Evolutionary conservation across 164 flowering plant species (phyloP), one percentile per base, ranked within the genome.

Genomic region (Umbellularia californica): DNA sequence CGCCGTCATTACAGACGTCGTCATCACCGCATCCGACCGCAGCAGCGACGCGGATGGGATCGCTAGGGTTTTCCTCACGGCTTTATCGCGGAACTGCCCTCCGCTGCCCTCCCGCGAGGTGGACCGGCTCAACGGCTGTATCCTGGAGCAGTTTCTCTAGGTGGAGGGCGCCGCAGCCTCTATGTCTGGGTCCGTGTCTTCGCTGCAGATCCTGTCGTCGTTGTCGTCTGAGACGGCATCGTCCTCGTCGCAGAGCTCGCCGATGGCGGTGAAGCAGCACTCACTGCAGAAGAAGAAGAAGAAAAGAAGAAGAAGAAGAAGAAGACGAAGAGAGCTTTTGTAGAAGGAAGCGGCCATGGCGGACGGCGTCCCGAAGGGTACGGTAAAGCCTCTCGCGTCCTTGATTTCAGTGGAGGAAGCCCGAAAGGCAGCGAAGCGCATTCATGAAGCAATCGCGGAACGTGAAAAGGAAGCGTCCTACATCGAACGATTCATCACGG

Each of bases 371-470:
- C 73, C 33, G 77, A 88, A 83, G 79, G 97, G 99, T 13, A 92
- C 89, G 3, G 97, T 87, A 67, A 93, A 92, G 62, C 51, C 91
- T 2, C 68, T 93, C 13, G 73, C 96, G 1, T 85, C 96, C 11
- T 7, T 90, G 24, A 87, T 88, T 69, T 82, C 94, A 2, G 83
- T 73, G 2, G 92, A 90, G 58, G 96, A 93, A 69, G 87, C 89
- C 10, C 82, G 80, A 67, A 89, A 87, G 79, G 98, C 98, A 19
- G 87, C 86, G 65, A 74, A 78, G 79, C 84, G 83, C 23, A 90
- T 95, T 30, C 79, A 86, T 28, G 92, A 86, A 3, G 23, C 82
- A 15, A 81, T 95, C 10, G 65, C 78, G 35, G 90, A 87, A 77
- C 80, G 78, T 70, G 79, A 75, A 24, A 76, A 75, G 35, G 87